Conservation (phyloP, 345 rosid species). For the Physaria fendleri region DNA sequence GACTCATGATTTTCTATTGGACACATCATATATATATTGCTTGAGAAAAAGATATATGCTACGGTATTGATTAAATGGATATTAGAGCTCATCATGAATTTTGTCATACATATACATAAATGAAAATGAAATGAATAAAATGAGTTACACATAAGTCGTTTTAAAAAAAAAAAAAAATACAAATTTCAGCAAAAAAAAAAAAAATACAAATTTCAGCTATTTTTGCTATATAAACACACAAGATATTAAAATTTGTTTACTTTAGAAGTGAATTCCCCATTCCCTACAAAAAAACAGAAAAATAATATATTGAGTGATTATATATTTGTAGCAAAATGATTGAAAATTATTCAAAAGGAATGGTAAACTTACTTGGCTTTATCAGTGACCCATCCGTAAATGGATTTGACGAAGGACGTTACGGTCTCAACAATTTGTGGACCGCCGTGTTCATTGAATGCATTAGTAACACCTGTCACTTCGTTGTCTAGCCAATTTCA, state of each 20-base stretch:
- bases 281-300: slow-evolving; percentile 5
- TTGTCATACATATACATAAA: neutral
- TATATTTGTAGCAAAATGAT: no score
- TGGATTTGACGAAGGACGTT: slow-evolving; percentile 2
- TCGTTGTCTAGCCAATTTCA: no score
- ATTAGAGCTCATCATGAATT: slow-evolving; percentile 10
- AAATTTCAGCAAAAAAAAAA: no score
- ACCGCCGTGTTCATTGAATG: slow-evolving; percentile 26
- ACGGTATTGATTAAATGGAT: neutral
- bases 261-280: slow-evolving; percentile 21
- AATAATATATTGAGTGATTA: neutral
- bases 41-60: neutral
- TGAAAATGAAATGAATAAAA: neutral
- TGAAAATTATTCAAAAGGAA: no score
- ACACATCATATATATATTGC: neutral
- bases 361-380: slow-evolving; percentile 25
- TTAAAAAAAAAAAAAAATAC: no score
- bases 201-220: no score
- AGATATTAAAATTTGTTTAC: neutral
- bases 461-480: neutral
- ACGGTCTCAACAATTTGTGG: slow-evolving; percentile 7
- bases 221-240: neutral
- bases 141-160: slow-evolving; percentile 4
- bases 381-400: slow-evolving; percentile 22
- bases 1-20: neutral